Evolutionary conservation across 805 yeast species (phyloP).

Genomic region (Yarrowia porcina): DNA sequence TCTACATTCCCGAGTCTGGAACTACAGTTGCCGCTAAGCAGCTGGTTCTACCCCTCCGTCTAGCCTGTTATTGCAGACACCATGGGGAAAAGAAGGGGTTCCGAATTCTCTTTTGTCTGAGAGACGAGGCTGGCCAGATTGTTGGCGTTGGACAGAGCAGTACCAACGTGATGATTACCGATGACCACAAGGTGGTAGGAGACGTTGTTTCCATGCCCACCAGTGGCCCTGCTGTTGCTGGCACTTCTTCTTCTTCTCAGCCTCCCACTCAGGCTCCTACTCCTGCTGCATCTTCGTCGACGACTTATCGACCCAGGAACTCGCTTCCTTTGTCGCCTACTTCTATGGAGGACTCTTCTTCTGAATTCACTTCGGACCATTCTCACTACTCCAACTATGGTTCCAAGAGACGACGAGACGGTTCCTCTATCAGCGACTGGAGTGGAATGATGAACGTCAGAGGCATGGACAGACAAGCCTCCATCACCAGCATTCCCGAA

Average conservation of each 20-base stretch:
- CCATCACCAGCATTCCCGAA: slow-evolving; percentile 21
- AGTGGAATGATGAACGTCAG: slow-evolving; percentile 22
- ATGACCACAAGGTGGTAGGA: slow-evolving; percentile 64
- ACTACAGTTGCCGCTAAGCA: slow-evolving; percentile 35
- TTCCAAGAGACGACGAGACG: slow-evolving; percentile 19
- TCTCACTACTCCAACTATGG: slow-evolving; percentile 18
- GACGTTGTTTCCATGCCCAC: not conserved
- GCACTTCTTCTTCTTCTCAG: not conserved
- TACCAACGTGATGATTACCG: slow-evolving; percentile 84
- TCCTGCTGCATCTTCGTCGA: not conserved
- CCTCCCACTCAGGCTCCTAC: not conserved
- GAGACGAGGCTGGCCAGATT: slow-evolving; percentile 56
- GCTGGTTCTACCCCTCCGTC: slow-evolving; percentile 62
- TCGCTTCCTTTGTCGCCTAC: slow-evolving; percentile 21
- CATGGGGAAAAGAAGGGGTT: slow-evolving; percentile 86
- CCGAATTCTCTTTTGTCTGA: slow-evolving; percentile 49
- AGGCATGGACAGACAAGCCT: slow-evolving; percentile 11
- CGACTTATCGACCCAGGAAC: not conserved
- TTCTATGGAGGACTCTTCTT: slow-evolving; percentile 24
- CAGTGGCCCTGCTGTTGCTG: not conserved
- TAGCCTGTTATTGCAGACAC: slow-evolving; percentile 94
- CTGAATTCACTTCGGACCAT: slow-evolving; percentile 22
- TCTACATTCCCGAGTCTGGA: not conserved
- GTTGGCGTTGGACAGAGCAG: slow-evolving; percentile 66
- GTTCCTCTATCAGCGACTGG: slow-evolving; percentile 20